These are phyloP conservation scores for Tricholoma furcatifolium DNA, from an alignment of 768 basidiomycete species.

Conservation along the genomic window DNA sequence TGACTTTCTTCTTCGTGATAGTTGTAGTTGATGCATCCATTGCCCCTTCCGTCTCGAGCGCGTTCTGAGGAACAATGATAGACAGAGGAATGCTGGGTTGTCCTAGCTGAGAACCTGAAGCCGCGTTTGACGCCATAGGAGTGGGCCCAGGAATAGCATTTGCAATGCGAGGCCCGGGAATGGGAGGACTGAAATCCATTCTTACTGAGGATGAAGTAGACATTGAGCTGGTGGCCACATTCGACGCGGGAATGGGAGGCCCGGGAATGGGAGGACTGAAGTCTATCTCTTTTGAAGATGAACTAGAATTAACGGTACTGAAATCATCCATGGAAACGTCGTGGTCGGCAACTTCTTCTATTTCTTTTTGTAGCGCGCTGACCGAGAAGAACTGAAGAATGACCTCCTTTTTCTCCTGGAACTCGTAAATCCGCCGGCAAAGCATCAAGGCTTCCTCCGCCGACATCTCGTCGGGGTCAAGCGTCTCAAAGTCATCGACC, in stretches of 20 bases:
- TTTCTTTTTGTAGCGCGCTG: not conserved
- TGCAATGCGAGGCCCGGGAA: not conserved
- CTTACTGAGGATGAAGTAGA: not conserved
- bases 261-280: too few species aligned
- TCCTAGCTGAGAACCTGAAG: too few species aligned
- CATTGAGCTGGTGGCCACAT: not conserved
- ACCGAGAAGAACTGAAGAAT: not conserved
- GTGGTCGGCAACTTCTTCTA: not conserved
- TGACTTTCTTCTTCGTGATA: not conserved
- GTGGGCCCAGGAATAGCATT: not conserved
- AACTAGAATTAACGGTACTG: not conserved
- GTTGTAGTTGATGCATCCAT: not conserved
- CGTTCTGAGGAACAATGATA: too few species aligned
- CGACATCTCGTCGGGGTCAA: too few species aligned
- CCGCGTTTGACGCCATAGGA: not conserved
- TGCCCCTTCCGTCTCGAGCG: too few species aligned
- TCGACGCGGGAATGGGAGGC: too few species aligned
- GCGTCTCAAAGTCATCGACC: too few species aligned
- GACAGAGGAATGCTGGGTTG: too few species aligned
- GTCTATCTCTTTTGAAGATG: too few species aligned
- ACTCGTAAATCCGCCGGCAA: not conserved
- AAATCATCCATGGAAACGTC: not conserved
- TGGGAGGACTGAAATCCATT: too few species aligned
- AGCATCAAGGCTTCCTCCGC: not conserved
- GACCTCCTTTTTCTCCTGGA: not conserved